Conservation (phyloP, 2,329 filamentous ascomycete species). For the Apiospora malaysiana region DNA sequence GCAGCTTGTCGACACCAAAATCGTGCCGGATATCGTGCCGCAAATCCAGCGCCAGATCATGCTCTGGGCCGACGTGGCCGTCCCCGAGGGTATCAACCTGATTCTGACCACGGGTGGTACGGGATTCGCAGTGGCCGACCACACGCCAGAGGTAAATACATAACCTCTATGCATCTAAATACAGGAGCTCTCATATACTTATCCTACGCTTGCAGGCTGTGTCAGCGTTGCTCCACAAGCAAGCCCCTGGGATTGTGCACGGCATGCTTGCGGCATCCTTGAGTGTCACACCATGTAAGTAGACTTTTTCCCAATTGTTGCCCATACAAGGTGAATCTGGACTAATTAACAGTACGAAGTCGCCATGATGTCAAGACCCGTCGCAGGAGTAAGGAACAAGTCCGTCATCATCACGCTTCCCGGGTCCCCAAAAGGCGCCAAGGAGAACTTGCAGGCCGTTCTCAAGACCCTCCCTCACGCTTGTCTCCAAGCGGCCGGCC, state of each 20-base stretch:
- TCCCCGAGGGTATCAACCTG: conserved; percentile 67
- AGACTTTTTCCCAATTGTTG: neutral
- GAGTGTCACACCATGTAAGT: conserved; percentile 85
- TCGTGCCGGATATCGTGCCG: conserved; percentile 77
- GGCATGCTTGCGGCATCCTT: conserved; percentile 89
- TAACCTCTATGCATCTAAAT: conserved; percentile 9
- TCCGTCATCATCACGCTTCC: conserved; percentile 88
- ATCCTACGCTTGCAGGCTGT: conserved; percentile 64
- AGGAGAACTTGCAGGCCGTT: conserved; percentile 88
- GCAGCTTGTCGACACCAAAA: conserved; percentile 70
- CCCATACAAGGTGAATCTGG: neutral
- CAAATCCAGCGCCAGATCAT: conserved; percentile 78
- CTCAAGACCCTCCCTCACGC: conserved; percentile 93
- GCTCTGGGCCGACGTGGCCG: conserved; percentile 72
- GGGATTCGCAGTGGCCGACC: conserved; percentile 84
- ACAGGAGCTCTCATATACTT: neutral
- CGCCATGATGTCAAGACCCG: conserved; percentile 94
- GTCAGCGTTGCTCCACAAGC: conserved; percentile 77
- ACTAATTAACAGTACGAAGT: conserved; percentile 58
- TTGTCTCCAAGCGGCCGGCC: conserved; percentile 86
- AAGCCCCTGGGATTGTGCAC: conserved; percentile 91
- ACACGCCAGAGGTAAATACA: conserved; percentile 80
- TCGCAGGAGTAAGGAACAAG: conserved; percentile 83
- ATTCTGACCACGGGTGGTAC: conserved; percentile 92
- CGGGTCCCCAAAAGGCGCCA: conserved; percentile 93